A percentile compares a stretch with the other conserved stretches of the same genome.
Evolutionary conservation across 768 basidiomycete species (phyloP).

Genomic region (Collybia mongolica): DNA sequence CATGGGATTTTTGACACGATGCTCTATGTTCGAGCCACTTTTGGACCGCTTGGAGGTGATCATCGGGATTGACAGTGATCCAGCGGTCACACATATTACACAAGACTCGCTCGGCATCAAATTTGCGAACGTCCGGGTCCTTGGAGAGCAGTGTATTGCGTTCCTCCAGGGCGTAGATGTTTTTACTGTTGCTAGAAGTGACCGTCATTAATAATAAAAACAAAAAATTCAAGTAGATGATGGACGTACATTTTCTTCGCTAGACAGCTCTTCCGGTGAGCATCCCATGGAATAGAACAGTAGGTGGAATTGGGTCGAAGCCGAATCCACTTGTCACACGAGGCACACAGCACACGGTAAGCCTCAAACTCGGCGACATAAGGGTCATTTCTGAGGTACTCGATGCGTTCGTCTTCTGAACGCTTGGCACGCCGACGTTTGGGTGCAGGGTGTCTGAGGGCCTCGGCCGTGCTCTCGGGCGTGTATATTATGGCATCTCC

Average conservation of each 20-base stretch:
- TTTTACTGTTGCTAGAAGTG: slow-evolving; percentile 39
- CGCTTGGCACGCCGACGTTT: slow-evolving; percentile 76
- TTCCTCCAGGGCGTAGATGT: slow-evolving; percentile 59
- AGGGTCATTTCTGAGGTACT: slow-evolving; percentile 66
- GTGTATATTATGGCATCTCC: slow-evolving; percentile 41
- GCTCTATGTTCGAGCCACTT: slow-evolving; percentile 65
- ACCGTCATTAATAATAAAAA: slow-evolving; percentile 11
- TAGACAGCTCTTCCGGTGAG: slow-evolving; percentile 79
- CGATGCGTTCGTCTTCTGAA: slow-evolving; percentile 75
- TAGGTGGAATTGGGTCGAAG: slow-evolving; percentile 85
- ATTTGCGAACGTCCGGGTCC: slow-evolving; percentile 73
- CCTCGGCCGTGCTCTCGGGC: slow-evolving; percentile 38
- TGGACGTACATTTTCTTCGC: slow-evolving; percentile 69
- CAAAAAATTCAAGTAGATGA: not conserved
- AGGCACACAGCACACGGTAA: slow-evolving; percentile 75
- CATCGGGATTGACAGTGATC: slow-evolving; percentile 60
- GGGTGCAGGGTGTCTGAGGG: slow-evolving; percentile 44
- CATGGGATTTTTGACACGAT: slow-evolving; percentile 42
- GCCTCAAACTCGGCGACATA: slow-evolving; percentile 82
- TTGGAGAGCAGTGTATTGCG: slow-evolving; percentile 56
- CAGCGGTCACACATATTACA: slow-evolving; percentile 70
- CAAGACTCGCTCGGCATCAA: slow-evolving; percentile 69
- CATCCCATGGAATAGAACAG: slow-evolving; percentile 88
- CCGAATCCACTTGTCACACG: slow-evolving; percentile 84
- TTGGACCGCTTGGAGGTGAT: slow-evolving; percentile 60